Evolutionary conservation across 805 yeast species (phyloP), one percentile per base, ranked within the genome.

Genomic region (Kluyveromyces siamensis): DNA sequence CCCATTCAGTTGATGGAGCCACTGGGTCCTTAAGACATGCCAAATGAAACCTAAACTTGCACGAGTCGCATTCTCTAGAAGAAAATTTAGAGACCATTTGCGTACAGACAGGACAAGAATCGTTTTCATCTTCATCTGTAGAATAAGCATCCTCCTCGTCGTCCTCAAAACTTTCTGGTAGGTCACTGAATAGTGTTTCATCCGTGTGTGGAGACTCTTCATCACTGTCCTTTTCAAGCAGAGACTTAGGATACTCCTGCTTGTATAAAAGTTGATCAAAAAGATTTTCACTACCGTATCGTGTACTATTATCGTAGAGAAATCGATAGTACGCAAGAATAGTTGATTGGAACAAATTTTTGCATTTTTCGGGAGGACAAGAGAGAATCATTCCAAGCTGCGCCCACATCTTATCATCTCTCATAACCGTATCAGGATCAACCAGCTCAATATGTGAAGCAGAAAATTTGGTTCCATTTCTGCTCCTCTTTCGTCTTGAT

Each of bases 1-100:
- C 83, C 96, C 96, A 90, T 16, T 72, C 75, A 10, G 77, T 77
- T 25, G 70, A 60, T 0, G 90, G 89, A 1, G 82, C 67, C 0
- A 65, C 59, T 21, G 84, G 55, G 1, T 80, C 80, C 13, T 65
- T 66, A n/a, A 88, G 67, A 60, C 96, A 88, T 38, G 69, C 66
- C 66, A 73, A 71, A 63, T 90, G 96, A 63, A 70, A 87, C 1
- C 78, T 75, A 46, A 73, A 74, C 50, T 83, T 80, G 60, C 96
- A 90, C 37, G 84, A 84, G 55, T 82, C 86, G 63, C 96, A 90
- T 19, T 83, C 62, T 2, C 80, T 77, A 30, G 69, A 64, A 2
- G 68, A 64, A 0, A 81, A 80, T 46, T 18, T 18, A 18, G 44
- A 21, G 17, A 21, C 44, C 4, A 14, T 27, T 16, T 43, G 35